Evolutionary conservation across 352 stramenopile species (phyloP).

Genomic region (Phytophthora citrophthora): DNA sequence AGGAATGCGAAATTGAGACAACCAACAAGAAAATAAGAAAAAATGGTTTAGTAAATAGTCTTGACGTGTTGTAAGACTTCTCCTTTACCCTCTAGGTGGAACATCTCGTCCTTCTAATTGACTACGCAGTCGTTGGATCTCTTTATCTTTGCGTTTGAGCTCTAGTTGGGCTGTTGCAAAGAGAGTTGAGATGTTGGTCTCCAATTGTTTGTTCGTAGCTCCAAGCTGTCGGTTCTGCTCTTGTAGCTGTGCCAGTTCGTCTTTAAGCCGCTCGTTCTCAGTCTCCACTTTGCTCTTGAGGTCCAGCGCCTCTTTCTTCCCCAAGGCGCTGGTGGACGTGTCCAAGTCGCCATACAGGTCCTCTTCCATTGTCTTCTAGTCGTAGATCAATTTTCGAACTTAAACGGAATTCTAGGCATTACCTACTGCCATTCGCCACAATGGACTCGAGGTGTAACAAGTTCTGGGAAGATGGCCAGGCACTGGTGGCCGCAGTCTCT

Average conservation of each 20-base stretch:
- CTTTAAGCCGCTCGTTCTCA: slow-evolving; percentile 56
- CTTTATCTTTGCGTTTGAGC: slow-evolving; percentile 77
- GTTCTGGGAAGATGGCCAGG: slow-evolving; percentile 78
- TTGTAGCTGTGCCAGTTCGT: slow-evolving; percentile 71
- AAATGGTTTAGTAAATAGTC: slow-evolving; percentile 28
- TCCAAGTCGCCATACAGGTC: slow-evolving; percentile 87
- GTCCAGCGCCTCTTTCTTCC: slow-evolving; percentile 67
- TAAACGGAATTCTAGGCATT: slow-evolving; percentile 12
- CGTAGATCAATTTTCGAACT: slow-evolving; percentile 26
- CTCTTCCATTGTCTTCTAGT: slow-evolving; percentile 35
- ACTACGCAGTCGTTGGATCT: slow-evolving; percentile 73
- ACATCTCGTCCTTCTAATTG: slow-evolving; percentile 34
- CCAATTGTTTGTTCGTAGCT: slow-evolving; percentile 61
- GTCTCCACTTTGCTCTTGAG: slow-evolving; percentile 59
- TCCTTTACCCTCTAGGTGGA: slow-evolving; percentile 8
- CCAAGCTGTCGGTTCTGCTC: slow-evolving; percentile 64
- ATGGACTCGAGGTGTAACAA: slow-evolving; percentile 80
- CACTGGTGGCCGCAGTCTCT: slow-evolving; percentile 44
- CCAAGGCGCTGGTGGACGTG: slow-evolving; percentile 73
- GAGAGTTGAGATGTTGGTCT: slow-evolving; percentile 77
- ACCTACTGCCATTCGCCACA: slow-evolving; percentile 1
- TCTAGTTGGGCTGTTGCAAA: slow-evolving; percentile 81
- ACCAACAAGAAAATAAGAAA: slow-evolving; percentile 32
- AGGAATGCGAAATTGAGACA: slow-evolving; percentile 35
- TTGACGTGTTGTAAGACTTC: slow-evolving; percentile 1